Evolutionary conservation across 202 grass and related monocot species (phyloP), one percentile per base, ranked within the genome.

Genomic region (Panicum virgatum): DNA sequence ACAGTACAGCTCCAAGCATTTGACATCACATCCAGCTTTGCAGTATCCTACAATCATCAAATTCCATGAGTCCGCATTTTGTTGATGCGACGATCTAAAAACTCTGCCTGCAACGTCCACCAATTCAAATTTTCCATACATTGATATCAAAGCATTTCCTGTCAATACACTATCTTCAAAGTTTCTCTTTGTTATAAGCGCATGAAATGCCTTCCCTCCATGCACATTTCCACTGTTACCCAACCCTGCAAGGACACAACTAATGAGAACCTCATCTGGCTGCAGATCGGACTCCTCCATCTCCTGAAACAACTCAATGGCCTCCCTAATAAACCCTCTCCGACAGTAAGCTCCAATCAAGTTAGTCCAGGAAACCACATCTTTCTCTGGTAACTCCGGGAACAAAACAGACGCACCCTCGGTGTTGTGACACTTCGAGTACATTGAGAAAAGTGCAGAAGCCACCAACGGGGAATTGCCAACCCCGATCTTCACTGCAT

Each of bases 361-460:
- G 69, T 70, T 72, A 29, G 90, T 95, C 92, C 92, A 95, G 53
- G 90, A 90, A 82, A 95, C 51, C 9, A 95, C 65, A 5, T 92
- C 92, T 86, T 85, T 92, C 59, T 84, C 87, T 23, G 18, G 47
- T 85, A 95, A 75, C 73, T 85, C 90, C 27, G 5, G 39, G 73
- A 95, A 90, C 27, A 88, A 57, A 75, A 74, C 25, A 36, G n/a
- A n/a, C 58, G 87, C 84, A 77, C 84, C 90, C 63, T 81, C 78
- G n/a, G 79, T 85, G 44, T 27, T 76, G 5, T 94, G 65, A 43
- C 92, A 90, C 78, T 92, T 94, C 0, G 89, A 78, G 66, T 94
- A 92, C 89, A 94, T 77, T 5, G 89, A 83, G 62, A 94, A 89
- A 77, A 94, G 89, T 9, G 75, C 57, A 12, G 87, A 90, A 44